A percentile compares a stretch with the other conserved stretches of the same genome.
These are phyloP conservation scores for Colletotrichum sp. DNA, from an alignment of 2,329 filamentous ascomycete genomes.

Conservation along the genomic window DNA sequence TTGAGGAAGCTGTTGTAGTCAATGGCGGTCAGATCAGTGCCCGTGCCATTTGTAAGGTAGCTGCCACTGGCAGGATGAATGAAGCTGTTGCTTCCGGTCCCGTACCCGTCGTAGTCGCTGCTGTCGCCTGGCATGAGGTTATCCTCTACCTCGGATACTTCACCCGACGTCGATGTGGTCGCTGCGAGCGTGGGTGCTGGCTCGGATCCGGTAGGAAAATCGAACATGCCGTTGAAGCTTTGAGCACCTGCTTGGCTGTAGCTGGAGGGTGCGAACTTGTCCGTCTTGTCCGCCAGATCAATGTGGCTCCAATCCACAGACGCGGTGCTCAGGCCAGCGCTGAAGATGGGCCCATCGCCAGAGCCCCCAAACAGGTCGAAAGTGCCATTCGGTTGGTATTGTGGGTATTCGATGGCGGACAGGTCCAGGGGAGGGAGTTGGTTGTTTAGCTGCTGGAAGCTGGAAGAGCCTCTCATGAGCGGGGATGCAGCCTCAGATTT, in stretches of 20 bases:
- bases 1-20: constrained; percentile 63
- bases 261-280: constrained; percentile 56
- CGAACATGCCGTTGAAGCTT: constrained; percentile 56
- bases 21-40: constrained; percentile 46
- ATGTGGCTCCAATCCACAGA: constrained; percentile 53
- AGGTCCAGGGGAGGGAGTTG: constrained; percentile 64
- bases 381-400: constrained; percentile 48
- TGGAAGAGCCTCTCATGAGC: constrained; percentile 49
- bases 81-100: constrained; percentile 48
- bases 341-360: constrained; percentile 63
- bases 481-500: constrained; percentile 69
- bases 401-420: constrained; percentile 56
- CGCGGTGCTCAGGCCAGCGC: constrained; percentile 62
- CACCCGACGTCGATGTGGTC: constrained; percentile 66
- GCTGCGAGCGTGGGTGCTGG: constrained; percentile 59
- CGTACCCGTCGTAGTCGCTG: constrained; percentile 49
- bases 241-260: constrained; percentile 58
- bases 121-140: constrained; percentile 51
- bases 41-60: constrained; percentile 47
- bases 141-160: constrained; percentile 71
- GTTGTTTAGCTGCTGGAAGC: constrained; percentile 56
- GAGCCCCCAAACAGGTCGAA: constrained; percentile 58
- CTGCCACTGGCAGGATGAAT: background rate
- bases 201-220: constrained; percentile 57
- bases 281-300: constrained; percentile 48